Percentiles rank a stretch among this genome's conserved stretches.
Conservation (phyloP, 345 rosid genomes). For the Cardamine chenopodiifolia region DNA sequence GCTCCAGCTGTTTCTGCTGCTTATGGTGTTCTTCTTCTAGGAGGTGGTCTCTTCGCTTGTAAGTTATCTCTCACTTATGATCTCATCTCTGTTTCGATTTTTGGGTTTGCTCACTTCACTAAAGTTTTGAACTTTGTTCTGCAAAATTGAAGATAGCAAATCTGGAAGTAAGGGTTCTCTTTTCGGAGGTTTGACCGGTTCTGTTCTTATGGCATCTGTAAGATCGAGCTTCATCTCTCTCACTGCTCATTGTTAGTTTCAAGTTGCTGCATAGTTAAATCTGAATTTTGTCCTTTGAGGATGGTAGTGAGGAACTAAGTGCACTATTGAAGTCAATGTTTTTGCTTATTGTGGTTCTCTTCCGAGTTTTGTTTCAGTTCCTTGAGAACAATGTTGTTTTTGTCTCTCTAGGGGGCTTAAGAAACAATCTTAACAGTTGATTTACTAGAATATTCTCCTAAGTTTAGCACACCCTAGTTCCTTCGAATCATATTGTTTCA, state of each 20-base stretch:
- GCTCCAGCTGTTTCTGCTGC: conserved; percentile 68
- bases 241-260: conserved; percentile 4
- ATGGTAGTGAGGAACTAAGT: conserved; percentile 10
- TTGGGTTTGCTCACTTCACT: neutral
- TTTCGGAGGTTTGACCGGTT: conserved; percentile 75
- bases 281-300: conserved; percentile 15
- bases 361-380: neutral
- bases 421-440: neutral
- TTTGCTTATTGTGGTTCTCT: neutral
- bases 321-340: conserved; percentile 17
- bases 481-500: neutral
- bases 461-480: neutral
- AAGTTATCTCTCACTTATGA: conserved; percentile 24
- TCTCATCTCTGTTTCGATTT: too few relatives aligned
- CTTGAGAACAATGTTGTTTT: neutral
- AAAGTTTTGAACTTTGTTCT: neutral
- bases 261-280: neutral
- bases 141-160: conserved; percentile 47
- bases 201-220: conserved; percentile 76
- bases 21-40: conserved; percentile 68
- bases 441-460: neutral
- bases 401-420: neutral
- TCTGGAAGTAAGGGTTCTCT: conserved; percentile 86
- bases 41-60: conserved; percentile 88
- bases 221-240: conserved; percentile 25